Base-by-base conservation (phyloP, 2,329 filamentous ascomycete species). In the Mycosphaerella sp. region DNA sequence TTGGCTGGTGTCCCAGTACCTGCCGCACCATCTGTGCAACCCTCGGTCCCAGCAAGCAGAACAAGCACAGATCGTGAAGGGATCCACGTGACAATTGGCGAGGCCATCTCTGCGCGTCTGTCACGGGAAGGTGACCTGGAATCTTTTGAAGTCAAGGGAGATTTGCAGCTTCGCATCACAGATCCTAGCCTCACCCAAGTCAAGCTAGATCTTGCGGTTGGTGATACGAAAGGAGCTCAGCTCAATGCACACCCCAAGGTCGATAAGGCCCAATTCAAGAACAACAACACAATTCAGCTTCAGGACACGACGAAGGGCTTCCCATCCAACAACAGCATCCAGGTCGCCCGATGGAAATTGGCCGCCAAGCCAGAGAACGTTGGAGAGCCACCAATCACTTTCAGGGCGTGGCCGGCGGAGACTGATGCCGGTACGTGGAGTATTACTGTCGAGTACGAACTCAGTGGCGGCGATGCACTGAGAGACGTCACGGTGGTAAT, bases 201-300 rank as follows among this genome's bases (percentile, higher is more conserved):
- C 73, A 95, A 91, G 72, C 84, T 98, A 53, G 84, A 84, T 62
- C 80, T 97, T 39, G 79, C 81, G 38, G 84, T 90, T 32, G 83
- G 85, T 58, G 78, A 90, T 42, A 89, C 84, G 42, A 86, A 90
- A 62, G 89, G 89, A 56, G 91, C 86, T 14, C 90, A 96, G 70
- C 93, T 96, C 77, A 87, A 90, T 65, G 93, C 92, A 39, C 93
- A 98, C 70, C 93, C 93, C 49, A 97, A 97, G 70, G 92, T 98
- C 52, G 92, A 98, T 75, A 91, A 89, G 69, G 81, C 82, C 51
- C 77, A 88, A 10, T 98, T 97, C 79, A 90, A 85, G 69, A 86
- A 79, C 68, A 82, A 84, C 64, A 93, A 89, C 69, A 75, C 80
- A 26, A 92, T 98, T 60, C 93, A 97, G 73, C 85, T 97, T 72